Conservation (phyloP, 306 rosid genomes). For the Quercus engelmannii region DNA sequence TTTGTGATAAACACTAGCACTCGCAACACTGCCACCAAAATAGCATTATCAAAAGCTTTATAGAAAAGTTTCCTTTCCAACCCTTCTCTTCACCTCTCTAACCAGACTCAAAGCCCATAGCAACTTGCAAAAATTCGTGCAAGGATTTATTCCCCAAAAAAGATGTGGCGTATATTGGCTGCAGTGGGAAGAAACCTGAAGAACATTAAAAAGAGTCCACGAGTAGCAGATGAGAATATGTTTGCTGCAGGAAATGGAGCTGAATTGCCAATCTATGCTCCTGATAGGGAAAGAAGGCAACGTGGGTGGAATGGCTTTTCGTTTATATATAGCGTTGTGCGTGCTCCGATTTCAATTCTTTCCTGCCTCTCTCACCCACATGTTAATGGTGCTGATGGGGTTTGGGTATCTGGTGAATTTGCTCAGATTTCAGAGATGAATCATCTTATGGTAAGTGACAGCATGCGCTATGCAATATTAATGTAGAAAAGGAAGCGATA, state of each 20-base stretch:
- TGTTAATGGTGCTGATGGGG: slow-evolving; percentile 61
- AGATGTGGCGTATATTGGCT: slow-evolving; percentile 19
- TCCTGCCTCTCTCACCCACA: slow-evolving; percentile 78
- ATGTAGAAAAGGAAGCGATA: slow-evolving; percentile 40
- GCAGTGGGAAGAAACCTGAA: slow-evolving; percentile 48
- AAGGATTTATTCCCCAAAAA: background rate
- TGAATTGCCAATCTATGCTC: slow-evolving; percentile 32
- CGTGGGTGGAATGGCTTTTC: slow-evolving; percentile 53
- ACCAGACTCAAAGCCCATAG: background rate
- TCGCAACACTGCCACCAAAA: slow-evolving; percentile 41
- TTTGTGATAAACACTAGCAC: slow-evolving; percentile 74
- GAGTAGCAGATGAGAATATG: slow-evolving; percentile 93
- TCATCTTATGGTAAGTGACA: slow-evolving; percentile 88
- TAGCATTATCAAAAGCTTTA: slow-evolving; percentile 43
- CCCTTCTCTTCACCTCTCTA: background rate
- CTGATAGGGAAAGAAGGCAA: slow-evolving; percentile 26
- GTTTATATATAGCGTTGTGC: slow-evolving; percentile 41
- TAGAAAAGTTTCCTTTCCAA: slow-evolving; percentile 20
- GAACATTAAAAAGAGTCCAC: slow-evolving; percentile 57
- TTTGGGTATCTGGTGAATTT: slow-evolving; percentile 62
- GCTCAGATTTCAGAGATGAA: slow-evolving; percentile 73
- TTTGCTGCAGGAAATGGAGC: slow-evolving; percentile 37
- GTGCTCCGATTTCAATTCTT: slow-evolving; percentile 59
- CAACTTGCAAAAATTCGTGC: background rate
- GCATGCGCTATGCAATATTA: slow-evolving; percentile 98